Percentiles rank a stretch among this genome's conserved stretches.
Evolutionary conservation across 805 yeast genomes (phyloP).

Genomic region (Wickerhamiella hasegawae): DNA sequence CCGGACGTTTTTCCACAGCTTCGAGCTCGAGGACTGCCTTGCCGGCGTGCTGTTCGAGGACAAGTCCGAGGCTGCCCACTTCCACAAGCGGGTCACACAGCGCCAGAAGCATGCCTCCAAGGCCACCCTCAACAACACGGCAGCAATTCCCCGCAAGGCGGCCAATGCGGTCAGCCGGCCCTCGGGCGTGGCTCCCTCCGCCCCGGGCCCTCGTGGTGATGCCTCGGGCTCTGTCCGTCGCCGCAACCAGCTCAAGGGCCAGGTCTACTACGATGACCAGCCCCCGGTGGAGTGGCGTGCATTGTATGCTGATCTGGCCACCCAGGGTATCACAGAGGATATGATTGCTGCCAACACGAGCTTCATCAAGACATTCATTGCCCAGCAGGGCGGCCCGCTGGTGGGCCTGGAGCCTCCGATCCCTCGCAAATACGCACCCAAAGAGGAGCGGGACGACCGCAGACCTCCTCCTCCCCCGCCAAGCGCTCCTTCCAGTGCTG

Average conservation of each 20-base stretch:
- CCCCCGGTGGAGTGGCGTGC: constrained; percentile 81
- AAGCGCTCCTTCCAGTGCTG: constrained; percentile 19
- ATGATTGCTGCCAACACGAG: constrained; percentile 79
- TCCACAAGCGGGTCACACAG: constrained; percentile 56
- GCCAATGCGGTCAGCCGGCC: constrained; percentile 15
- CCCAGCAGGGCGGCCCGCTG: constrained; percentile 61
- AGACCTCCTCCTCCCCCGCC: constrained; percentile 28
- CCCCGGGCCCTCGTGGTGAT: constrained; percentile 53
- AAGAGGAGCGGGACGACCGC: constrained; percentile 15
- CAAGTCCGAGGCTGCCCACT: constrained; percentile 71
- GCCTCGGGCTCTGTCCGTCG: constrained; percentile 20
- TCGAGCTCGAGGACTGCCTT: constrained; percentile 80
- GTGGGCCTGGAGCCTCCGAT: constrained; percentile 76
- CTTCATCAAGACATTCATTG: constrained; percentile 63
- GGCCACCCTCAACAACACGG: constrained; percentile 70
- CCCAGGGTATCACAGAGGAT: constrained; percentile 70
- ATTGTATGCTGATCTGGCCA: constrained; percentile 53
- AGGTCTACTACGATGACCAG: constrained; percentile 52
- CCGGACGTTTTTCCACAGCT: constrained; percentile 84
- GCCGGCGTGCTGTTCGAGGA: constrained; percentile 85
- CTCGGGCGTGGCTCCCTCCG: constrained; percentile 10
- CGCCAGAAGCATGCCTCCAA: constrained; percentile 76
- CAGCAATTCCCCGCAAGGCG: constrained; percentile 64
- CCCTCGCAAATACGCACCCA: constrained; percentile 35
- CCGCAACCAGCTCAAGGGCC: constrained; percentile 15